Base-by-base conservation (phyloP, 2,329 filamentous ascomycete genomes). In the Dactylonectria estremocensis region DNA sequence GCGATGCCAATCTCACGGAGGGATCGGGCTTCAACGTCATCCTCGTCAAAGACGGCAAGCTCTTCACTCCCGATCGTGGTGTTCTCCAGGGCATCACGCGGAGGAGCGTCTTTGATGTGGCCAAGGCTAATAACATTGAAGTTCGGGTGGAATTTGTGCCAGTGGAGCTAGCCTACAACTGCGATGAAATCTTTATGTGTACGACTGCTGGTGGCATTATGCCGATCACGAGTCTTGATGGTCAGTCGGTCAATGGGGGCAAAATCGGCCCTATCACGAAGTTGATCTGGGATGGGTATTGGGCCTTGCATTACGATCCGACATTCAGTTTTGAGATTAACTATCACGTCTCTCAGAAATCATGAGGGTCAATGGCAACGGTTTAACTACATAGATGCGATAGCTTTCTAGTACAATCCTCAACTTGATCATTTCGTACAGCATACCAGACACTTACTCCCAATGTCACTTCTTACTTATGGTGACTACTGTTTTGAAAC, bases 151-250 rank as follows among this genome's bases (percentile, higher is more conserved):
- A n/a, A n/a, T n/a, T n/a, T n/a, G n/a, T n/a, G n/a, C n/a, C n/a
- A n/a, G n/a, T n/a, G n/a, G n/a, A n/a, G n/a, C n/a, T n/a, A n/a
- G n/a, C n/a, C 0, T 87, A 86, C 53, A 57, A 80, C 7, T 75
- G 77, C 0, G 85, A 88, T 63, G 86, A 88, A 76, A 80, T 87
- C 5, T 82, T 88, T 31, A 86, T 87, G 84, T 86, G 81, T 66
- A 87, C 85, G 0, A 87, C 86, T 14, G 85, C 86, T 0, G 86
- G 86, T 1, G 86, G 86, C 0, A 81, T 87, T n/a, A 87, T 87
- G 85, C 85, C 85, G 0, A 86, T 88, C 24, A 86, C 83, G 0
- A 66, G 60, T 0, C 74, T 87, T 2, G 86, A 88, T 70, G 84
- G 81, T 0, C 69, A 79, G 58, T 77, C 79, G 0, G n/a, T n/a